Conservation (phyloP, 805 yeast species). For the Torulaspora maleeae region DNA sequence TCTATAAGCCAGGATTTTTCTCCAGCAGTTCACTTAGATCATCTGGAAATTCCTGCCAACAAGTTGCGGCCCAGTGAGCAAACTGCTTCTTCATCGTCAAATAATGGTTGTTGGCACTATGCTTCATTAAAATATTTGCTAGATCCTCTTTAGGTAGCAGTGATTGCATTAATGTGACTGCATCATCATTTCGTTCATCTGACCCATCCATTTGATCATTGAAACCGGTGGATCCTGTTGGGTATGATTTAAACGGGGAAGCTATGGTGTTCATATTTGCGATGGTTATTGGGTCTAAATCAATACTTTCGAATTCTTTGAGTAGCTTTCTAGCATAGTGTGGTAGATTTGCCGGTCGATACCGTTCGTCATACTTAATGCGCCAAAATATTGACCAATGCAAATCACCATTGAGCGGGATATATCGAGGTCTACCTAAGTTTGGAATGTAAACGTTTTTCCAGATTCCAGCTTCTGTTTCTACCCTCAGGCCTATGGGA, state of each 20-base stretch:
- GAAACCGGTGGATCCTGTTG: not conserved
- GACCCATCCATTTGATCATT: not conserved
- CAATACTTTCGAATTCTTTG: slow-evolving; percentile 17
- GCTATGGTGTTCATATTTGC: slow-evolving; percentile 7
- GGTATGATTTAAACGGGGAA: slow-evolving; percentile 12
- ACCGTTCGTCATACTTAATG: slow-evolving; percentile 43
- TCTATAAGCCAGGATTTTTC: slow-evolving; percentile 17
- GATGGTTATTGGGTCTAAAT: slow-evolving; percentile 6
- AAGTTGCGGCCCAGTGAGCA: slow-evolving; percentile 27
- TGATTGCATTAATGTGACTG: not conserved
- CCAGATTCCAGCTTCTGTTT: slow-evolving; percentile 49
- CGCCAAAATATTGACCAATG: slow-evolving; percentile 68
- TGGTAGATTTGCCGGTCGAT: slow-evolving; percentile 45
- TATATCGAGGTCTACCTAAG: slow-evolving; percentile 47
- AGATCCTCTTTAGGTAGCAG: slow-evolving; percentile 4
- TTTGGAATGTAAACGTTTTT: slow-evolving; percentile 48
- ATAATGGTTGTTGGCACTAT: slow-evolving; percentile 11
- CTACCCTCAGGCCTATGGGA: slow-evolving; percentile 53
- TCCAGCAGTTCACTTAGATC: slow-evolving; percentile 27
- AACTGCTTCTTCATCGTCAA: slow-evolving; percentile 18
- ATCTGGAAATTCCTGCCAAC: slow-evolving; percentile 37
- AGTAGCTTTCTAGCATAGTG: slow-evolving; percentile 29
- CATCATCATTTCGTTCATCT: not conserved
- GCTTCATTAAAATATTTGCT: not conserved
- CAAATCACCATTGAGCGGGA: slow-evolving; percentile 45